A percentile compares a stretch with the other conserved stretches of the same genome.
Evolutionary conservation across 139 green algal species (phyloP).

Genomic region (Volvox reticuliferus): DNA sequence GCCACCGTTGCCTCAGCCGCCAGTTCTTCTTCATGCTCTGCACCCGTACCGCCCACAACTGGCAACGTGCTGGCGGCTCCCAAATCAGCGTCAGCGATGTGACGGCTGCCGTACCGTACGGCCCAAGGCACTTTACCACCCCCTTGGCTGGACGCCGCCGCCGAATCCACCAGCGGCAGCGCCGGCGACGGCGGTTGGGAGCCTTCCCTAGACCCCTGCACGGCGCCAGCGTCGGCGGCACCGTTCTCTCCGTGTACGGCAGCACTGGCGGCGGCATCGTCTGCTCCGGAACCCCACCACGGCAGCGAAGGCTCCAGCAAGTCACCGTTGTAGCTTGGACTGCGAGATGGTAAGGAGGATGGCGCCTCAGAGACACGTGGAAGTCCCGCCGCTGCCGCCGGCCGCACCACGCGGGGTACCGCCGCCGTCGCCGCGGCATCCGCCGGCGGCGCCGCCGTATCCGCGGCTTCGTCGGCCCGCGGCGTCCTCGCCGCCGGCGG

Average conservation of each 20-base stretch:
- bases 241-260: too few species aligned
- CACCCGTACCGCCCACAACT: too few species aligned
- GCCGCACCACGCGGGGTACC: background rate
- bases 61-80: too few species aligned
- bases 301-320: too few species aligned
- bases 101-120: slow-evolving; percentile 3
- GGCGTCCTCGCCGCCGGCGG: background rate
- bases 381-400: background rate
- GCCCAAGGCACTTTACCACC: background rate
- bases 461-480: background rate
- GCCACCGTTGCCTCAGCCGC: background rate
- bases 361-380: background rate
- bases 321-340: background rate
- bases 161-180: background rate
- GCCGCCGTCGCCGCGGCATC: background rate
- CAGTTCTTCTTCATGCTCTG: background rate
- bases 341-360: background rate
- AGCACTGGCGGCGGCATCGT: too few species aligned
- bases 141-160: background rate
- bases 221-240: too few species aligned
- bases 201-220: background rate
- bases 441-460: background rate
- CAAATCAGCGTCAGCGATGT: background rate
- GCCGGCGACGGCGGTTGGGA: background rate
- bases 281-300: too few species aligned